phyloP scores from a whole-genome alignment of 2,329 filamentous ascomycete species.

The Fusarium pininemorale region DNA sequence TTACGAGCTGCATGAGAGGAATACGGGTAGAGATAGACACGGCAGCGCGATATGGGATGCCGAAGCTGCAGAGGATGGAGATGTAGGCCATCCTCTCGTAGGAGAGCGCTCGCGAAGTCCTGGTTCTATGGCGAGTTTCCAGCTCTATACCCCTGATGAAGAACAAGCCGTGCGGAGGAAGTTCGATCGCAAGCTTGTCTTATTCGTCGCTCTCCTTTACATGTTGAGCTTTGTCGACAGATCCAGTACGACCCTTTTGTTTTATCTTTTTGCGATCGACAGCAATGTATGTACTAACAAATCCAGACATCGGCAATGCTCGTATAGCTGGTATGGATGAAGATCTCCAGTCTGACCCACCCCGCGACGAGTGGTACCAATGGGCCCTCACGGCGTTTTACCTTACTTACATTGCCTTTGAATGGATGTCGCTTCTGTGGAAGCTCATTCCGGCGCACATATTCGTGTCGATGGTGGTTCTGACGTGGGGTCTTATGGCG shows the following conservation, averaged over 20 bases:
- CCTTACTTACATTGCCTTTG: constrained; percentile 69
- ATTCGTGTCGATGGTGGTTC: constrained; percentile 69
- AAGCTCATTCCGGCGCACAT: constrained; percentile 67
- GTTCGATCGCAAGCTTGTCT: constrained; percentile 79
- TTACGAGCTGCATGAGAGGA: constrained; percentile 46
- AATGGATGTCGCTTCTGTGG: constrained; percentile 73
- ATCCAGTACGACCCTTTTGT: constrained; percentile 69
- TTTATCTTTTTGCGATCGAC: background rate
- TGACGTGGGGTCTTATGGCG: constrained; percentile 81
- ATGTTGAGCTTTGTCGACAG: constrained; percentile 87
- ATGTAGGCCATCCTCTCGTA: constrained; percentile 33
- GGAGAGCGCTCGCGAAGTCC: constrained; percentile 36
- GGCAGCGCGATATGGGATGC: constrained; percentile 31
- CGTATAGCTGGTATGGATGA: constrained; percentile 70
- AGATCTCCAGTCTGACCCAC: constrained; percentile 63
- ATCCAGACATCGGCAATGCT: constrained; percentile 68
- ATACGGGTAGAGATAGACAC: constrained; percentile 13
- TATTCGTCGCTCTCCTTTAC: constrained; percentile 85
- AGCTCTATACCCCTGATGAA: constrained; percentile 70
- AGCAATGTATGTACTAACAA: background rate
- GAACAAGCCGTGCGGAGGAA: constrained; percentile 76
- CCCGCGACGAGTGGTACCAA: constrained; percentile 61
- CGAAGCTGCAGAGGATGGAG: constrained; percentile 30
- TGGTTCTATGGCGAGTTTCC: constrained; percentile 50
- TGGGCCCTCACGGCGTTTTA: constrained; percentile 71